Conservation (phyloP, 495 filamentous ascomycete genomes). For the Sordaria brevicollis region DNA sequence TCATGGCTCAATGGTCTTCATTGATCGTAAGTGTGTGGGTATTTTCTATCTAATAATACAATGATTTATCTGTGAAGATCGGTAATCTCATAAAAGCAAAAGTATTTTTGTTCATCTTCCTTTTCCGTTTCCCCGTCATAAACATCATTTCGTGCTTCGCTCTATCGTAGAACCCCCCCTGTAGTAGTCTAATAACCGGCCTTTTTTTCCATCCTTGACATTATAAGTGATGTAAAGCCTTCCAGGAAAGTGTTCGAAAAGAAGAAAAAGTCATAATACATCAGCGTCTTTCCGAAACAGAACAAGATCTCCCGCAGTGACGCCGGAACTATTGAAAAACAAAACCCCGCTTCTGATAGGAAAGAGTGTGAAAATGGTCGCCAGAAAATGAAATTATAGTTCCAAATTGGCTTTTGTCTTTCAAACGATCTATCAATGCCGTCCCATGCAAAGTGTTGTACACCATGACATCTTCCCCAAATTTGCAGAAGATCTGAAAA, state of each 20-base stretch:
- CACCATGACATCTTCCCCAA: not conserved
- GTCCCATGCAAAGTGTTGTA: not conserved
- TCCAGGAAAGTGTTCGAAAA: not conserved
- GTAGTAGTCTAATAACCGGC: no score
- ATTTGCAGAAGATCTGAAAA: not conserved
- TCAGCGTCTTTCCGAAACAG: not conserved
- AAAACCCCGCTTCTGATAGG: not conserved
- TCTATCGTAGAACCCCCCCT: not conserved
- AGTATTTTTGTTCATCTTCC: not conserved
- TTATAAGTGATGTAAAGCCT: not conserved
- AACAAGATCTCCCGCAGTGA: not conserved
- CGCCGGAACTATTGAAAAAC: not conserved
- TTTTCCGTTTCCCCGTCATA: not conserved
- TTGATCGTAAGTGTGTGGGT: not conserved
- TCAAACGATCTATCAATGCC: not conserved
- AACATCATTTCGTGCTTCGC: not conserved
- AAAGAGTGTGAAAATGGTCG: not conserved
- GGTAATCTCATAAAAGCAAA: not conserved
- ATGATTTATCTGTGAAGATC: not conserved
- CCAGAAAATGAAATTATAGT: not conserved
- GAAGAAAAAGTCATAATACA: not conserved
- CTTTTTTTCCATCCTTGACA: not conserved
- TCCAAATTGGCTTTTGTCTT: not conserved
- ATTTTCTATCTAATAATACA: not conserved
- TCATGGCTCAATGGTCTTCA: not conserved